Base-by-base conservation (phyloP, 1,139 yeast species). In the Candida pseudoviswanathii region DNA sequence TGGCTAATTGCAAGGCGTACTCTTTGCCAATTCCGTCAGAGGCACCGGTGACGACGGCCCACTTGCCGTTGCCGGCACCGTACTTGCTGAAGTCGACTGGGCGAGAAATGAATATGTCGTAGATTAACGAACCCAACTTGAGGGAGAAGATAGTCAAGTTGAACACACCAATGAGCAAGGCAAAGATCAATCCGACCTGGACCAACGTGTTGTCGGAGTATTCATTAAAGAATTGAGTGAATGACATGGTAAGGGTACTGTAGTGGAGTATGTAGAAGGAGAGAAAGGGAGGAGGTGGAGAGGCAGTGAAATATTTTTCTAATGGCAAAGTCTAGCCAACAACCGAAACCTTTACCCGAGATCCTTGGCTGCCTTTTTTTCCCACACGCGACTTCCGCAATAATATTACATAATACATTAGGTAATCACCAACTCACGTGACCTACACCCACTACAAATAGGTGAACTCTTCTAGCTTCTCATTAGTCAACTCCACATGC, bases 1-100 rank as follows among this genome's bases (percentile, higher is more conserved):
- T 69, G 21, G 99, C 99, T 70, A 94, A 78, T 71, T 94, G 98
- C 32, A 72, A 64, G 1, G 97, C 86, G 63, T 81, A 94, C 66
- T 94, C 97, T 64, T 91, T 90, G 52, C 99, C 99, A 62, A 94
- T 87, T 39, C 99, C 99, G 66, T 94, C 99, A 45, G 97, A 89
- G 4, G 98, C 96, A 52, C 99, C 99, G 4, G 99, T 94, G 26
- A 94, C 80, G 32, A 94, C 87, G 5, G 97, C 97, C 96, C 96
- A 90, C 49, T 78, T 72, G 30, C 81, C 84, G 45, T 71, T 71
- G 51, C 60, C 77, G 41, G 75, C 72, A n/a, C 97, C 97, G 63
- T 90, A 91, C 65, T 82, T 85, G 46, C 64, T 62, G 63, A 80
- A 84, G 63, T 81, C 74, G 43, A 84, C 83, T 4, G 85, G 71